Percentiles rank a stretch among this genome's conserved stretches.
Evolutionary conservation across 1,284 basidiomycete species (phyloP).

Genomic region (Ceratobasidium sp.): DNA sequence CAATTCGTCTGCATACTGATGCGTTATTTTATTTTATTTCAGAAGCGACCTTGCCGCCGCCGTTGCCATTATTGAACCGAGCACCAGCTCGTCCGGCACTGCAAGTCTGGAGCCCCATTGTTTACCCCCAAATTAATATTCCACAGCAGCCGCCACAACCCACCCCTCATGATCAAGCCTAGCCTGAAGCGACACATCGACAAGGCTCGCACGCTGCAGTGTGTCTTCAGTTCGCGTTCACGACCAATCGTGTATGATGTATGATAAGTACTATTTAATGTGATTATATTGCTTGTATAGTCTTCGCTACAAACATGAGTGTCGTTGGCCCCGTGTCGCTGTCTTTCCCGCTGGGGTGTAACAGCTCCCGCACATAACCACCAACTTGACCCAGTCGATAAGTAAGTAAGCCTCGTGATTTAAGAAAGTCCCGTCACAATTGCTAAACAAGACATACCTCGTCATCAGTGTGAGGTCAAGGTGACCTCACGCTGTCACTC

Average conservation of each 20-base stretch:
- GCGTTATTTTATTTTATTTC: background rate
- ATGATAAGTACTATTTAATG: too few relatives aligned
- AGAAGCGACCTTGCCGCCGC: background rate
- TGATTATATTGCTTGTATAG: too few relatives aligned
- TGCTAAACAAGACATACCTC: background rate
- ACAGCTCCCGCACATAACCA: too few relatives aligned
- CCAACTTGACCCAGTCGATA: too few relatives aligned
- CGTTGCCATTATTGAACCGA: background rate
- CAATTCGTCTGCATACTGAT: background rate
- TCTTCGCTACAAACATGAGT: too few relatives aligned
- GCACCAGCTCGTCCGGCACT: background rate
- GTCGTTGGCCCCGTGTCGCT: too few relatives aligned
- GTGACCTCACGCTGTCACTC: background rate
- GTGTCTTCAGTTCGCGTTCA: too few relatives aligned
- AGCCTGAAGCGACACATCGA: background rate
- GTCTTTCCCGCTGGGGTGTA: too few relatives aligned
- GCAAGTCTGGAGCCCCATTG: background rate
- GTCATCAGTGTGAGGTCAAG: background rate
- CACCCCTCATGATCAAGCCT: background rate
- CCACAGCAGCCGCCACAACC: background rate
- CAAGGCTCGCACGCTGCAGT: background rate
- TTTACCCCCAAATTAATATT: background rate
- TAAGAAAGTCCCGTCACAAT: background rate
- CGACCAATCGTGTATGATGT: too few relatives aligned
- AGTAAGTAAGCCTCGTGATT: background rate